Conservation (phyloP, 768 basidiomycete species). For the Hygrophorus russula region DNA sequence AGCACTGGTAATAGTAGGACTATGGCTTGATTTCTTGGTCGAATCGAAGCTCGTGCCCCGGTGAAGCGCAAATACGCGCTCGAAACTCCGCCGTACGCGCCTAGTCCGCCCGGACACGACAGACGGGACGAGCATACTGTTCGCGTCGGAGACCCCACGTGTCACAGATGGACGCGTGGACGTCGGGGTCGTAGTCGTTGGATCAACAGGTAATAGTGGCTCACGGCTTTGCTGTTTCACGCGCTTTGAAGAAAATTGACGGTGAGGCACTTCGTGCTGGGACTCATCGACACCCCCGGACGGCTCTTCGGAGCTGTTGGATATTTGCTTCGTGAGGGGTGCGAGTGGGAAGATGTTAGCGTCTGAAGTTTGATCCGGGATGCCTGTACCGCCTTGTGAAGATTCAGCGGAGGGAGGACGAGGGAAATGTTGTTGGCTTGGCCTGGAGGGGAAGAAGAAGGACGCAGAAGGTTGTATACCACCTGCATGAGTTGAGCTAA, state of each 20-base stretch:
- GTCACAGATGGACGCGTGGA: neutral
- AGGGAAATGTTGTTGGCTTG: constrained; percentile 33
- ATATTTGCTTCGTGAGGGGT: constrained; percentile 23
- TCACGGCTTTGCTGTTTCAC: constrained; percentile 56
- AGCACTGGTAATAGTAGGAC: constrained; percentile 6
- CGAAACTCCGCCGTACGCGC: constrained; percentile 47
- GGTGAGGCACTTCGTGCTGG: constrained; percentile 8
- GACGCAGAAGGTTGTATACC: constrained; percentile 72
- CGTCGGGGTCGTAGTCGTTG: neutral
- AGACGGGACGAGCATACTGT: neutral
- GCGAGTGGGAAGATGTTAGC: constrained; percentile 28
- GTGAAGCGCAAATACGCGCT: constrained; percentile 36
- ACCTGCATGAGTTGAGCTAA: constrained; percentile 48
- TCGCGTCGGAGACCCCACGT: neutral
- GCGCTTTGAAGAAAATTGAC: constrained; percentile 8
- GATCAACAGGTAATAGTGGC: constrained; percentile 53
- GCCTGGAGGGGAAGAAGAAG: constrained; percentile 66
- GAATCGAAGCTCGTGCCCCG: constrained; percentile 43
- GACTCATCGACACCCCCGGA: constrained; percentile 17
- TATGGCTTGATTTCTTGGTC: constrained; percentile 20
- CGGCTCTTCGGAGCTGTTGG: constrained; percentile 33
- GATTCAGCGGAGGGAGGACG: constrained; percentile 26
- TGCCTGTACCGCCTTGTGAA: constrained; percentile 16
- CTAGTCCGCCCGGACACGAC: constrained; percentile 17
- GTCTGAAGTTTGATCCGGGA: constrained; percentile 7